These are phyloP conservation scores for Xylariales sp. DNA, from an alignment of 2,329 filamentous ascomycete genomes.

Conservation along the genomic window DNA sequence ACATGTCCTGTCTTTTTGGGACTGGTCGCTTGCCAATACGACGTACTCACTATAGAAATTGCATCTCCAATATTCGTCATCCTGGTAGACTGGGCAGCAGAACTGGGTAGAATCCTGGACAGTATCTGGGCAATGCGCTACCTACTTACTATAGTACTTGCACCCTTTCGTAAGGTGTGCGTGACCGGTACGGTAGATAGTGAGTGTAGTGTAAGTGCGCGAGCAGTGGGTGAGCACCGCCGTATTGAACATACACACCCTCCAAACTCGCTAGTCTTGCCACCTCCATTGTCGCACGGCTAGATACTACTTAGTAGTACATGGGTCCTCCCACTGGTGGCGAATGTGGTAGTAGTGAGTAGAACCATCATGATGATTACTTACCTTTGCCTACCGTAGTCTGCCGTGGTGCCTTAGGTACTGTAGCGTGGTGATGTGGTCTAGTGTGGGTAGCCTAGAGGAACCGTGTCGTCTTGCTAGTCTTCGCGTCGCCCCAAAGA, in stretches of 20 bases:
- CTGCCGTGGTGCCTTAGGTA: neutral
- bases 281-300: slow-evolving; percentile 8
- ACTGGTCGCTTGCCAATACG: too few relatives aligned
- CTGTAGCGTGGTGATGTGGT: neutral
- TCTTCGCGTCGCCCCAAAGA: slow-evolving; percentile 15
- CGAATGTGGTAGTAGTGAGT: neutral
- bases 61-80: too few relatives aligned
- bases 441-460: slow-evolving; percentile 2
- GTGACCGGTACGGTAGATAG: too few relatives aligned
- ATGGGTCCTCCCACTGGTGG: slow-evolving; percentile 5
- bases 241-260: neutral
- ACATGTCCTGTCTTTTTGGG: too few relatives aligned
- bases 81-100: too few relatives aligned
- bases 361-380: neutral
- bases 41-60: too few relatives aligned
- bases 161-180: too few relatives aligned
- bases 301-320: slow-evolving; percentile 16
- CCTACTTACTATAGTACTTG: too few relatives aligned
- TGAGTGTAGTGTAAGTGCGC: too few relatives aligned
- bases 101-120: too few relatives aligned
- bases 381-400: neutral
- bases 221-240: too few relatives aligned
- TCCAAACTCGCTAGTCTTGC: slow-evolving; percentile 8
- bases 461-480: neutral
- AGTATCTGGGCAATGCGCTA: too few relatives aligned